Conservation (phyloP, 2,329 filamentous ascomycete species). For the Anthostomella pinea region DNA sequence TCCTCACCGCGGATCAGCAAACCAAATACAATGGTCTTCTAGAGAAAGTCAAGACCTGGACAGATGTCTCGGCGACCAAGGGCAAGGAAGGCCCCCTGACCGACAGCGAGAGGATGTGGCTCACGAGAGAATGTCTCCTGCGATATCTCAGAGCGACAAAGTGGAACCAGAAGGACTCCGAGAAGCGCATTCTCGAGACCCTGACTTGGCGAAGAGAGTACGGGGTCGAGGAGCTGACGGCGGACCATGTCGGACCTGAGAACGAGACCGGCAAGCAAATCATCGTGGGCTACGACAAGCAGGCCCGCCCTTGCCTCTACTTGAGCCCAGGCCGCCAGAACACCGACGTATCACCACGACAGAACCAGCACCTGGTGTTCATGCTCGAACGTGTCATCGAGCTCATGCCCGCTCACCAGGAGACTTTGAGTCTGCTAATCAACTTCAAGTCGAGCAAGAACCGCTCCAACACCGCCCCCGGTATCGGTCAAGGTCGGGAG, state of each 20-base stretch:
- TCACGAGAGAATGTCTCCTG: slow-evolving; percentile 87
- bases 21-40: slow-evolving; percentile 79
- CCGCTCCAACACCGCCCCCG: slow-evolving; percentile 70
- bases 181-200: slow-evolving; percentile 76
- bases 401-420: slow-evolving; percentile 81
- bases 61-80: slow-evolving; percentile 57
- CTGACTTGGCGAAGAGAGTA: slow-evolving; percentile 90
- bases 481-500: slow-evolving; percentile 72
- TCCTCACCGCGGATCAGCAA: slow-evolving; percentile 73
- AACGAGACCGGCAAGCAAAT: slow-evolving; percentile 97
- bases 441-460: slow-evolving; percentile 82
- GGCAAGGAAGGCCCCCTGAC: slow-evolving; percentile 63
- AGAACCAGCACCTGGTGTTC: slow-evolving; percentile 91
- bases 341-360: slow-evolving; percentile 78
- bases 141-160: slow-evolving; percentile 93
- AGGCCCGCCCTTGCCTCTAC: slow-evolving; percentile 85
- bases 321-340: slow-evolving; percentile 89
- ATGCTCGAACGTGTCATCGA: slow-evolving; percentile 92
- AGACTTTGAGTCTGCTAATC: slow-evolving; percentile 82
- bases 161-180: slow-evolving; percentile 74
- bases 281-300: slow-evolving; percentile 80
- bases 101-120: slow-evolving; percentile 81
- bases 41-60: slow-evolving; percentile 67
- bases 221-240: slow-evolving; percentile 72
- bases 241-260: slow-evolving; percentile 87